phyloP scores from a whole-genome alignment of 805 yeast species.

The Saccharomycopsis fibuligera region DNA sequence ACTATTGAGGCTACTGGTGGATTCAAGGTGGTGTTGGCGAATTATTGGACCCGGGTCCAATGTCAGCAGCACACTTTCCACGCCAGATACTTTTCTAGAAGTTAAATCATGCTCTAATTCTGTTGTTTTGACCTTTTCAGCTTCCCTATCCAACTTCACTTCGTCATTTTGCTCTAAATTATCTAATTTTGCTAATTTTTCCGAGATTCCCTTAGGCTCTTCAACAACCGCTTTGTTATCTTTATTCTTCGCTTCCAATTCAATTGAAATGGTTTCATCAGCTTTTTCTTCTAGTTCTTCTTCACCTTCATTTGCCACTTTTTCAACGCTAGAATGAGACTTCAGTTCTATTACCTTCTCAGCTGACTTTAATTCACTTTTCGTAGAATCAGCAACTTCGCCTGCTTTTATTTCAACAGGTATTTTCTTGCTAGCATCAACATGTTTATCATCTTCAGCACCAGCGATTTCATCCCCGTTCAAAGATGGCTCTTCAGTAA shows the following conservation, averaged over 20 bases:
- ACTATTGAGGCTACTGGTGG: neutral
- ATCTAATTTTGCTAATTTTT: neutral
- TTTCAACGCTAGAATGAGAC: neutral
- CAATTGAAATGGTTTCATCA: neutral
- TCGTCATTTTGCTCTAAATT: too few relatives aligned
- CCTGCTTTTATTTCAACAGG: neutral
- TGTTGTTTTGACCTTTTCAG: neutral
- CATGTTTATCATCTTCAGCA: slow-evolving; percentile 15
- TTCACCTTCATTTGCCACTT: neutral
- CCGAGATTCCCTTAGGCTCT: neutral
- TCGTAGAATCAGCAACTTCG: neutral
- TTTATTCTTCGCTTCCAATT: neutral
- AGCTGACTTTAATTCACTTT: neutral
- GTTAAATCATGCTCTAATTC: neutral
- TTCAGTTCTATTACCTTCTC: neutral
- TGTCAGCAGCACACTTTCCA: neutral
- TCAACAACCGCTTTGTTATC: neutral
- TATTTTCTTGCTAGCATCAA: neutral
- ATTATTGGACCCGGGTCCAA: neutral
- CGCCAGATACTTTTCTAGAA: neutral
- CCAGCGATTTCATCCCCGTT: slow-evolving; percentile 9
- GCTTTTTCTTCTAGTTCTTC: neutral
- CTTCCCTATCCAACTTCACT: neutral
- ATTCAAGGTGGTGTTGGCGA: neutral
- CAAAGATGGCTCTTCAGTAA: neutral